Evolutionary conservation across 805 yeast species (phyloP).

Genomic region (Candida berthetii): DNA sequence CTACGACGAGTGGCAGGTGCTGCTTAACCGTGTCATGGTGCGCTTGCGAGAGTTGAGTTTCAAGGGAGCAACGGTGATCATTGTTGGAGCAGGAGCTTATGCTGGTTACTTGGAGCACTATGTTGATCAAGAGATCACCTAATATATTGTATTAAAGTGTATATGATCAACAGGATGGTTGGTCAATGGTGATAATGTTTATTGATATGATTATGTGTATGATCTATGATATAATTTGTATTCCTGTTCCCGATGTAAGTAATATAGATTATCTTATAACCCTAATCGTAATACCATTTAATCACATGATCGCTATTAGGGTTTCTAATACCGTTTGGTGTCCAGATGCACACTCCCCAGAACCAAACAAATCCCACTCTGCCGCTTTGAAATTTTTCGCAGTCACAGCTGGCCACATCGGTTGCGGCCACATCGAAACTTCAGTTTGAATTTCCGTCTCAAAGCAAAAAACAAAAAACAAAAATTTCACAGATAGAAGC

Average conservation of each 20-base stretch:
- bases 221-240: no score
- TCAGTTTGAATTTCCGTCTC: no score
- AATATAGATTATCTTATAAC: not conserved
- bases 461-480: not conserved
- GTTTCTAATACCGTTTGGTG: not conserved
- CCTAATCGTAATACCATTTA: not conserved
- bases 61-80: not conserved
- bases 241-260: not conserved
- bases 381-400: not conserved
- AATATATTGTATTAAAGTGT: no score
- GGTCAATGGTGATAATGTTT: no score
- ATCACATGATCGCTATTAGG: not conserved
- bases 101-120: not conserved
- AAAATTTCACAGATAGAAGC: not conserved
- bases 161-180: no score
- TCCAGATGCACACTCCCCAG: no score
- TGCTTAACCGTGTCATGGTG: not conserved
- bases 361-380: no score
- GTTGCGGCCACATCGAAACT: not conserved
- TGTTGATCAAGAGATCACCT: not conserved
- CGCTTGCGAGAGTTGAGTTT: not conserved
- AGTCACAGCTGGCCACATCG: not conserved
- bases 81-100: not conserved
- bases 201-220: no score
- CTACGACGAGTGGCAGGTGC: not conserved